Evolutionary conservation across 108 stramenopile genomes (phyloP), one percentile per base, ranked within the genome.

Genomic region (Phaeodactylum tricornutum): DNA sequence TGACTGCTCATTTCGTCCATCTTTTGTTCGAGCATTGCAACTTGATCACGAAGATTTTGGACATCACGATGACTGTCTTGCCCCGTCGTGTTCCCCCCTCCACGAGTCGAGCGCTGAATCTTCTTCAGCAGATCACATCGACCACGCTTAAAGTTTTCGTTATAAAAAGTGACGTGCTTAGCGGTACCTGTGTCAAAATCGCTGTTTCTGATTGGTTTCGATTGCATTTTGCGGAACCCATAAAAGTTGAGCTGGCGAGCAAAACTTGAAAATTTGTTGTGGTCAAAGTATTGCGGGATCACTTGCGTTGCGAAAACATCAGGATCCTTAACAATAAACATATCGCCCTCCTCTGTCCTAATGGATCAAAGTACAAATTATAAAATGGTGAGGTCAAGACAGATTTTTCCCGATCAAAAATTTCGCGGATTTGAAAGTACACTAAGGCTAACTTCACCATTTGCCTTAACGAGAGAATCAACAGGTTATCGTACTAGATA

Each of bases 271-370:
- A 72, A 74, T 38, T 76, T 90, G 66, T 85, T 90, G 63, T 92
- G 89, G 52, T 87, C 89, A 51, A 92, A 92, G 48, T 87, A 92
- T 39, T 84, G 79, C 4, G 89, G 89, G 48, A 87, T 87, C 28
- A 84, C 57, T 20, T 48, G 43, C 0, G 66, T 22, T 0, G 77
- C 77, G 70, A 84, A 79, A 8, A 65, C 31, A 42, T 77, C 77
- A 14, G 89, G 81, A 43, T 92, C 77, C 55, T 92, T 92, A 39
- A 92, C 83, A 3, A 81, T 71, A 53, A 92, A 92, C 67, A 79
- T 84, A 12, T 84, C 80, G 1, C 89, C 89, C 40, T 91, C 84
- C 0, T 49, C 19, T 5, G 77, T 77, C 87, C 75, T 75, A 49
- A 27, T n/a, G n/a, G n/a, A n/a, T n/a, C n/a, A n/a, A n/a, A n/a